Evolutionary conservation across 306 rosid genomes (phyloP), one percentile per base, ranked within the genome.

Genomic region (Alnus glutinosa): DNA sequence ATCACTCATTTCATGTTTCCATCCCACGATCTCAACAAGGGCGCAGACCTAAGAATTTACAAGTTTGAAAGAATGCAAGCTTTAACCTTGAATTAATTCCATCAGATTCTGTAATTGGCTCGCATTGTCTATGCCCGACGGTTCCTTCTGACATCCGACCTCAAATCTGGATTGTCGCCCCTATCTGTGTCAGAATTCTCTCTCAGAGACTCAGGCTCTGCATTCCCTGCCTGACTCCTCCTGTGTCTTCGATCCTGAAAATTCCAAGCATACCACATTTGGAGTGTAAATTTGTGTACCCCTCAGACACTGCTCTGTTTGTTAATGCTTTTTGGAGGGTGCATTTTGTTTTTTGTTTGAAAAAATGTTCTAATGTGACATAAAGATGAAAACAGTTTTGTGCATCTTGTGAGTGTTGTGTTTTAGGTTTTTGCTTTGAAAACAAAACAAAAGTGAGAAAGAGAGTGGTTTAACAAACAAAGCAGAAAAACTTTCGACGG

Each of bases 231-330:
- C 68, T 80, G 89, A 79, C 88, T 83, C 80, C 71, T 89, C 54
- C 92, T 80, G 70, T 85, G 89, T 71, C 97, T 89, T 71, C 95
- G 86, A 74, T 89, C 97, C 95, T 92, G 87, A 44, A 79, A 82
- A 81, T 37, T 44, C 23, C 71, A 69, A 19, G 50, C 55, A 73
- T 55, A 70, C 71, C 73, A 71, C 63, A 46, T 80, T 66, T 82
- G 73, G 78, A 48, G 77, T 42, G 16, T 48, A 51, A 70, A 44
- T 81, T 68, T 58, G 79, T 12, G 70, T 77, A 52, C 69, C 48
- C 58, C 37, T 74, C 44, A 2, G 37, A 34, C 37, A 34, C 2
- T 34, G 37, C 1, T 34, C 37, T 2, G 2, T 34, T 34, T 34
- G 37, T 34, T 34, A 34, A 34, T 34, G 37, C 2, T 34, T 34